Evolutionary conservation across 2,329 filamentous ascomycete species (phyloP).

Genomic region (Hypoxylon sp.): DNA sequence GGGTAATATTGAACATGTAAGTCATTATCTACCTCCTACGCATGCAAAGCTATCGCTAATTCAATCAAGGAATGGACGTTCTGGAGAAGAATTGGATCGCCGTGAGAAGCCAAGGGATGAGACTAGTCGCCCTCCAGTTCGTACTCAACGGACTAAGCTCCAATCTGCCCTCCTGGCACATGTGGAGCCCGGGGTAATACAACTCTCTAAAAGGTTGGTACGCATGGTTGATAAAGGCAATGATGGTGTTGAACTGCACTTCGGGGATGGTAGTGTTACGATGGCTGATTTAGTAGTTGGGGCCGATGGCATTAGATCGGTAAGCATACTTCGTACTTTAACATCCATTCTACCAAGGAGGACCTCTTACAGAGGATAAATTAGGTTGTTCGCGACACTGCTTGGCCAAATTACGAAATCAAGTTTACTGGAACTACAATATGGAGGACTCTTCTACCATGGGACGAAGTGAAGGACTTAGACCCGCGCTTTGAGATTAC

Average conservation of each 20-base stretch:
- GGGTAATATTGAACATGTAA: constrained; percentile 49
- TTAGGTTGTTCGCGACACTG: constrained; percentile 49
- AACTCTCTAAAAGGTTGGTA: constrained; percentile 62
- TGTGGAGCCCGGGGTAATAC: constrained; percentile 61
- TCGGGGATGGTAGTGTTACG: constrained; percentile 61
- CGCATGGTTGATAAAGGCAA: constrained; percentile 57
- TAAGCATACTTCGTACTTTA: constrained; percentile 44
- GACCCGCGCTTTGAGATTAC: constrained; percentile 48
- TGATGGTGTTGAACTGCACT: constrained; percentile 59
- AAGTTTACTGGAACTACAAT: constrained; percentile 61
- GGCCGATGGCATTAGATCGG: constrained; percentile 67
- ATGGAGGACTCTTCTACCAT: constrained; percentile 62
- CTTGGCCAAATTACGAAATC: constrained; percentile 50
- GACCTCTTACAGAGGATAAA: constrained; percentile 55
- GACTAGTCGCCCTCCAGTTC: constrained; percentile 38
- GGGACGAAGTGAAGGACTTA: constrained; percentile 54
- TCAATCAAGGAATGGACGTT: constrained; percentile 49
- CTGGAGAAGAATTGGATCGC: constrained; percentile 49
- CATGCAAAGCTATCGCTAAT: constrained; percentile 13
- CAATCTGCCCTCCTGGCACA: constrained; percentile 65
- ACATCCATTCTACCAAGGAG: background rate
- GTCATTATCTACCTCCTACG: constrained; percentile 11
- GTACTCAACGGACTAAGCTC: constrained; percentile 57
- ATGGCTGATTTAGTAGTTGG: constrained; percentile 65
- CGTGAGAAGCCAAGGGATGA: constrained; percentile 42